Conservation (phyloP, 768 basidiomycete species). For the Cystobasidium ongulense region DNA sequence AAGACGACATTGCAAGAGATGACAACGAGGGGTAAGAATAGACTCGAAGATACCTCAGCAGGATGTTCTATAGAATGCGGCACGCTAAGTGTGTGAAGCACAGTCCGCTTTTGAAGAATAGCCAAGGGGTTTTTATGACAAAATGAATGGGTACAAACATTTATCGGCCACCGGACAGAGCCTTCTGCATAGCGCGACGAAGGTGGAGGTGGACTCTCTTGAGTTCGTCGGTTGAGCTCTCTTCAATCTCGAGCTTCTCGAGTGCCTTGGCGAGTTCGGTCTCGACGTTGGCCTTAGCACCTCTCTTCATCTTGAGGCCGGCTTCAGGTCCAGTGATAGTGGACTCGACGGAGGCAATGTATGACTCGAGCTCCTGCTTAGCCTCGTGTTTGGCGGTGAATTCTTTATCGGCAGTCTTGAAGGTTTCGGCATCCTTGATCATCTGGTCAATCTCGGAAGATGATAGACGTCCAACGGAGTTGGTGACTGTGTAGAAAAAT, state of each 20-base stretch:
- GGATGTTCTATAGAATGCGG: not conserved
- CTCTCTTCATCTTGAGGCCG: conserved; percentile 97
- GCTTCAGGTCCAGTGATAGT: conserved; percentile 95
- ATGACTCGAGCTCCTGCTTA: conserved; percentile 94
- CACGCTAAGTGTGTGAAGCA: not conserved
- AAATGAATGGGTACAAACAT: not conserved
- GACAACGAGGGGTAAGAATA: not conserved
- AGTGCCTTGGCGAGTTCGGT: conserved; percentile 94
- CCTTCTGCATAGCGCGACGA: conserved; percentile 97
- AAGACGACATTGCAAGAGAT: conserved; percentile 7
- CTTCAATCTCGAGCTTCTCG: conserved; percentile 97
- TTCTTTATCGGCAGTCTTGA: conserved; percentile 84
- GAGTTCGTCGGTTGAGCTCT: conserved; percentile 84
- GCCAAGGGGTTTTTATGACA: not conserved
- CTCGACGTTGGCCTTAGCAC: conserved; percentile 88
- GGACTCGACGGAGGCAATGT: conserved; percentile 91
- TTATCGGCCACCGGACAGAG: conserved; percentile 43
- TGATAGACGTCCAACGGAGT: conserved; percentile 97
- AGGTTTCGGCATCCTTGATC: conserved; percentile 99
- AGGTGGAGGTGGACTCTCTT: conserved; percentile 90
- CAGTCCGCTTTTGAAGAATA: conserved; percentile 10
- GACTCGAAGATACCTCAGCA: not conserved
- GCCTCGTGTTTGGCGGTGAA: conserved; percentile 97
- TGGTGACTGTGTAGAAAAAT: conserved; percentile 59
- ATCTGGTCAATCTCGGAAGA: conserved; percentile 98